Conservation (phyloP, 352 stramenopile species). For the Thraustotheca clavata region DNA sequence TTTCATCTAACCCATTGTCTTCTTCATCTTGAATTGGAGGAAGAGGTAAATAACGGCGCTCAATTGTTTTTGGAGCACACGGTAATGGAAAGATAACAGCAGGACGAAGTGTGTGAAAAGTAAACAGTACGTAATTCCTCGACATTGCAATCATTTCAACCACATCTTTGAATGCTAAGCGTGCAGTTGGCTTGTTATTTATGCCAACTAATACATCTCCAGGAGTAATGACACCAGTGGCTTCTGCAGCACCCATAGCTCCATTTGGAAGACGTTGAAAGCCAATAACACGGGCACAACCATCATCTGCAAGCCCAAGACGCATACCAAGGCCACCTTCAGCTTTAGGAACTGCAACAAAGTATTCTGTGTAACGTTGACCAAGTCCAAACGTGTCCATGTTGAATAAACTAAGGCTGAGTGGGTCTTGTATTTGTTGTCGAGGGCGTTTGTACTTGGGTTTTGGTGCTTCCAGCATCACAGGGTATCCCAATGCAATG, state of each 20-base stretch:
- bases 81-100: constrained; percentile 58
- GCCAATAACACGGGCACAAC: constrained; percentile 57
- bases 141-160: constrained; percentile 63
- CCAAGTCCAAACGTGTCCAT: constrained; percentile 22
- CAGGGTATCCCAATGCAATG: constrained; percentile 67
- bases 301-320: constrained; percentile 51
- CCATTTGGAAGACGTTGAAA: constrained; percentile 68
- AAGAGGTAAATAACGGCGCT: constrained; percentile 27
- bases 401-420: constrained; percentile 33
- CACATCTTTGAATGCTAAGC: constrained; percentile 62
- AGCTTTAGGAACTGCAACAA: constrained; percentile 50
- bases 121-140: constrained; percentile 57
- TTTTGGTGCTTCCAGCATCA: constrained; percentile 33
- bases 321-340: constrained; percentile 75
- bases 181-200: constrained; percentile 54
- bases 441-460: constrained; percentile 23
- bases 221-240: constrained; percentile 57
- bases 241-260: constrained; percentile 63
- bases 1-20: constrained; percentile 23
- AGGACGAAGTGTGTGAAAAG: constrained; percentile 67
- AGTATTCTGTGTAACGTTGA: constrained; percentile 60
- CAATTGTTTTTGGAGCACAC: constrained; percentile 42
- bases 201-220: constrained; percentile 72
- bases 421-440: constrained; percentile 35
- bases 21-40: constrained; percentile 28